Conservation (phyloP, 2,329 filamentous ascomycete genomes). For the Aspergillus sp. region DNA sequence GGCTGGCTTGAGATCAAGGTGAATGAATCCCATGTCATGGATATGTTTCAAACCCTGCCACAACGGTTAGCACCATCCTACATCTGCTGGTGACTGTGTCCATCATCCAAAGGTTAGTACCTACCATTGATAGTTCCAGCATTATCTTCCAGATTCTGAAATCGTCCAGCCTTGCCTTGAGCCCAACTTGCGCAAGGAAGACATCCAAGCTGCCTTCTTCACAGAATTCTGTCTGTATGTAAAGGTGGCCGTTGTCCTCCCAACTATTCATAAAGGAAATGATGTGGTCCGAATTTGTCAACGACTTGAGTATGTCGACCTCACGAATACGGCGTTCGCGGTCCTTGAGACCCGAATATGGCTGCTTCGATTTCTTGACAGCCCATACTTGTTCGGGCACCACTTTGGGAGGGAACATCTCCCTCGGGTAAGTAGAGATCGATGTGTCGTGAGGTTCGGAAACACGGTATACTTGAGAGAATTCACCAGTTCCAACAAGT, state of each 20-base stretch:
- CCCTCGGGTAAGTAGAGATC: constrained; percentile 45
- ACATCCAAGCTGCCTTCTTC: constrained; percentile 88
- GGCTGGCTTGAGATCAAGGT: constrained; percentile 67
- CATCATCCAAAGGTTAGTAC: background rate
- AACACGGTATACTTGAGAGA: constrained; percentile 88
- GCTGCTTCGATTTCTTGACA: constrained; percentile 87
- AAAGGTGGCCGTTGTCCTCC: constrained; percentile 82
- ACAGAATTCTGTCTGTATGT: constrained; percentile 97
- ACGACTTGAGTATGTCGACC: constrained; percentile 73
- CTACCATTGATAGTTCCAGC: constrained; percentile 77
- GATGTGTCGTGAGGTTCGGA: constrained; percentile 47
- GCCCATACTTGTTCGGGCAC: constrained; percentile 71
- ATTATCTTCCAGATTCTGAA: constrained; percentile 99
- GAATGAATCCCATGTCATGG: constrained; percentile 80
- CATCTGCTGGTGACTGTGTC: background rate
- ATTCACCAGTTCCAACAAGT: constrained; percentile 82
- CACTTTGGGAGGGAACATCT: constrained; percentile 56
- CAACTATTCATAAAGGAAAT: constrained; percentile 82
- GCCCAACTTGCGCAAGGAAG: constrained; percentile 80
- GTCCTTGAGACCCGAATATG: constrained; percentile 75
- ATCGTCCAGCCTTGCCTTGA: constrained; percentile 85
- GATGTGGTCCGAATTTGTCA: constrained; percentile 81
- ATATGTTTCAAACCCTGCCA: constrained; percentile 82
- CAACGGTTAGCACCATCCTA: constrained; percentile 12
- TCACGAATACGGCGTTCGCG: constrained; percentile 83